phyloP scores from a whole-genome alignment of 148 eudicot genomes.

The Chenopodium berlandieri region DNA sequence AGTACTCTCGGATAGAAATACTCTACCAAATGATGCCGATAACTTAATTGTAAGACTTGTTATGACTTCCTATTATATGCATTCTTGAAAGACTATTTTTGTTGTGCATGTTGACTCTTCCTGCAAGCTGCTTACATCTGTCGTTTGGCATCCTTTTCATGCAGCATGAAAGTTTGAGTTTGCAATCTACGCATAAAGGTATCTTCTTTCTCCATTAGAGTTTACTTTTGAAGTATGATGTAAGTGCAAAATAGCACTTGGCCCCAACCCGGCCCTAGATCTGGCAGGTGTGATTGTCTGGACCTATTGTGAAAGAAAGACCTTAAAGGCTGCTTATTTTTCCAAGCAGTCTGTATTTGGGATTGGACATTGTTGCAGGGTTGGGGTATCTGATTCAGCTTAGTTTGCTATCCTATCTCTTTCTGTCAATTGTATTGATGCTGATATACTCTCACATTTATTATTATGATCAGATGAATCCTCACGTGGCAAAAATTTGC shows the following conservation, averaged over 20 bases:
- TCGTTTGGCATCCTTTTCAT: constrained; percentile 3
- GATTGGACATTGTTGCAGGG: too few species aligned
- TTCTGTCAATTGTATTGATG: too few species aligned
- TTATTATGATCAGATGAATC: too few species aligned
- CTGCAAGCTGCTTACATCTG: not conserved
- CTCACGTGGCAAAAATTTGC: too few species aligned
- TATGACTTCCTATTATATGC: not conserved
- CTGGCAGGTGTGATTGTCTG: not conserved
- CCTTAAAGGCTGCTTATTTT: not conserved
- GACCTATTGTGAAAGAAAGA: not conserved
- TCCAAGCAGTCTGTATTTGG: not conserved
- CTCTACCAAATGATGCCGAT: constrained; percentile 23
- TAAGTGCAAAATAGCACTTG: not conserved
- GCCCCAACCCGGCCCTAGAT: not conserved
- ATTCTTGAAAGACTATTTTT: not conserved
- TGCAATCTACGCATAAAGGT: constrained; percentile 41
- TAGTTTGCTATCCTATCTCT: too few species aligned
- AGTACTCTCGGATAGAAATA: constrained; percentile 5
- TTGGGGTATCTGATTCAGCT: too few species aligned
- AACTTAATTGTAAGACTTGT: constrained; percentile 18
- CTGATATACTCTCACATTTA: too few species aligned
- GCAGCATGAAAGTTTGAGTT: constrained; percentile 39
- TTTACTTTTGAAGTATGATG: constrained; percentile 6
- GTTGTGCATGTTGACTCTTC: not conserved
- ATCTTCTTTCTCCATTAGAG: constrained; percentile 7